Evolutionary conservation across 2,329 filamentous ascomycete genomes (phyloP).

Genomic region (Botrytis hyacinthi): DNA sequence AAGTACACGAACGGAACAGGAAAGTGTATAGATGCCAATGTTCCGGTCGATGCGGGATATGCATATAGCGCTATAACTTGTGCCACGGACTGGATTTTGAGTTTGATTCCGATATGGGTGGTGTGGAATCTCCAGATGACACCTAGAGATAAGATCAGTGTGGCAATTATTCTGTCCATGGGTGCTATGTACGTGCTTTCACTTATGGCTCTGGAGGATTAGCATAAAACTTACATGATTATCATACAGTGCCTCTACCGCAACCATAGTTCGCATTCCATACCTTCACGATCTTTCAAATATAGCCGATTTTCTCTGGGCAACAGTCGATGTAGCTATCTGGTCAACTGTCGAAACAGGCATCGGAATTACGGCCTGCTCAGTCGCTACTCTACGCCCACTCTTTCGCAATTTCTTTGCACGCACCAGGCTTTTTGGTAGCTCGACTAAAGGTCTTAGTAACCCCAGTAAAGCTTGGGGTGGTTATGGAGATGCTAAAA

Average conservation of each 20-base stretch:
- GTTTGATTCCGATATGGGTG: slow-evolving; percentile 43
- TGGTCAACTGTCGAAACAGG: slow-evolving; percentile 46
- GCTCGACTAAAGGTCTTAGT: neutral
- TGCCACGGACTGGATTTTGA: slow-evolving; percentile 44
- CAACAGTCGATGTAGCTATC: slow-evolving; percentile 43
- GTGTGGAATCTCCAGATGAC: slow-evolving; percentile 46
- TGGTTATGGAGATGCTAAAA: neutral
- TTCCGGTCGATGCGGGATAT: slow-evolving; percentile 41
- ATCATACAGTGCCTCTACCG: slow-evolving; percentile 40
- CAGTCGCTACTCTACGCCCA: slow-evolving; percentile 43
- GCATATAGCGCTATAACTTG: slow-evolving; percentile 43
- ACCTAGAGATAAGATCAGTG: slow-evolving; percentile 40
- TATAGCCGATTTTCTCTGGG: slow-evolving; percentile 41
- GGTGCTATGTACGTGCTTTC: slow-evolving; percentile 41
- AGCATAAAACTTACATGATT: neutral
- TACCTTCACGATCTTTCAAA: slow-evolving; percentile 42
- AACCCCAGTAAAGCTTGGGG: neutral
- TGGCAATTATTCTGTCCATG: slow-evolving; percentile 36
- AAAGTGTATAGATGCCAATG: slow-evolving; percentile 37
- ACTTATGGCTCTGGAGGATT: neutral
- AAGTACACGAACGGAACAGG: slow-evolving; percentile 39
- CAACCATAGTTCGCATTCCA: slow-evolving; percentile 45
- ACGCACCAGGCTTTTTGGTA: slow-evolving; percentile 1
- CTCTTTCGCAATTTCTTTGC: slow-evolving; percentile 36
- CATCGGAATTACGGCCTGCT: slow-evolving; percentile 43